Conservation (phyloP, 2,329 filamentous ascomycete species). For the Epichloe brachyelytri region DNA sequence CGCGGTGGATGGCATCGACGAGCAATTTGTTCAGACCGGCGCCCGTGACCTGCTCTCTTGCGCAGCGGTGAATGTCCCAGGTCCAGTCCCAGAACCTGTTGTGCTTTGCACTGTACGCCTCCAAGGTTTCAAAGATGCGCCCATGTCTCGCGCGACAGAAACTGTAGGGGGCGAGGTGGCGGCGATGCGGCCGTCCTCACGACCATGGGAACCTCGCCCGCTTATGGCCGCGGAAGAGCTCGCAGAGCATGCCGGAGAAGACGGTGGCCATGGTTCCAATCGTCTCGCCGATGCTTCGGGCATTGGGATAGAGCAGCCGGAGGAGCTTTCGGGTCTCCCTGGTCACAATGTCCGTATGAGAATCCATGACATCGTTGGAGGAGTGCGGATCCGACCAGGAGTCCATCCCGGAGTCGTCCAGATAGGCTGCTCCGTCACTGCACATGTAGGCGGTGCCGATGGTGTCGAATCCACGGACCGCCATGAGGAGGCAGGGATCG, state of each 20-base stretch:
- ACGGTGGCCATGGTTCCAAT: constrained; percentile 4
- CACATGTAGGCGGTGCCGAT: constrained; percentile 7
- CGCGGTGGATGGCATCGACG: constrained; percentile 1
- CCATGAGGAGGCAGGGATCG: constrained; percentile 4
- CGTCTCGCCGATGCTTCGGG: background rate
- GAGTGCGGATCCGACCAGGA: constrained; percentile 6
- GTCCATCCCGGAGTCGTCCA: constrained; percentile 6
- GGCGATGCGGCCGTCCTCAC: constrained; percentile 7
- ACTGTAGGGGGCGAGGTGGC: constrained; percentile 6
- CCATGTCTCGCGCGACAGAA: constrained; percentile 6
- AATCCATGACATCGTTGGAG: constrained; percentile 8
- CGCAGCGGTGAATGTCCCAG: constrained; percentile 2
- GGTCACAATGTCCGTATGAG: constrained; percentile 6
- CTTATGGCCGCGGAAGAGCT: constrained; percentile 6
- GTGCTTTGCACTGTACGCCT: constrained; percentile 1
- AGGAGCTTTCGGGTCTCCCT: constrained; percentile 6
- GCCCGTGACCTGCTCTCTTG: constrained; percentile 5
- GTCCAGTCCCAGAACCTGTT: constrained; percentile 6
- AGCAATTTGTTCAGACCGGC: constrained; percentile 6
- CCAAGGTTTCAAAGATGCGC: constrained; percentile 5
- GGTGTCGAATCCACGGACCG: constrained; percentile 4
- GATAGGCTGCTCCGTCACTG: constrained; percentile 5
- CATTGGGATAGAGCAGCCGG: constrained; percentile 6
- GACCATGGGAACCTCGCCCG: constrained; percentile 1
- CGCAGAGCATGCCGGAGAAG: constrained; percentile 4